Base-by-base conservation (phyloP, 1,139 yeast genomes). In the Suhomyces yuchorum region DNA sequence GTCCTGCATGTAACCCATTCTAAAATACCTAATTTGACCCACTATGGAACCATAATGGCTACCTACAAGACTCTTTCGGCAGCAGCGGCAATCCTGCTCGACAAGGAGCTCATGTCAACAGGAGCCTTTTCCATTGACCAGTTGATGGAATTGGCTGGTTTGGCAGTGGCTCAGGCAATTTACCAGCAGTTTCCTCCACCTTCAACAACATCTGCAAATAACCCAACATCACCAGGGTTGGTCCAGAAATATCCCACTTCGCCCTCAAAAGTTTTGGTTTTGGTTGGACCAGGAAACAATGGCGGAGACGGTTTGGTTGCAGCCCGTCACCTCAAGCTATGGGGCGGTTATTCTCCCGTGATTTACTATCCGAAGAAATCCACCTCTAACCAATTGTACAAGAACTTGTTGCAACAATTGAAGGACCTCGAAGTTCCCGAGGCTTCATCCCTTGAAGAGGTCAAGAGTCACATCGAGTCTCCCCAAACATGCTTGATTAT, bases 291-390 rank as follows among this genome's bases (percentile, higher is more conserved):
- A 0, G 99, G 99, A 1, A 93, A 93, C 61, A 93, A 93, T 61
- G 98, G 92, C 3, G 99, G 99, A 1, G 99, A 93, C 65, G 99
- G 99, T 0, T 71, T 93, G 18, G 99, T 93, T 2, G 96, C 97
- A 22, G 96, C 98, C 3, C 78, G 99, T 39, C 99, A 95, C 63
- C 72, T 93, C 54, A 81, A 81, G 56, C 69, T 90, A 8, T 83
- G 95, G 76, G 96, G 71, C 5, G 64, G 93, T 1, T 90, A 85
- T 63, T 70, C 73, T 8, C 96, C 97, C 0, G 69, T 78, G 3
- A 75, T 92, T 1, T 85, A 74, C 62, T 86, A 85, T 58, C 93
- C 93, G 3, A 84, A 80, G 56, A 75, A 77, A 48, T 76, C 85
- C 3, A 56, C 67, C 3, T 78, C 77, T 49, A 67, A 62, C 42